Evolutionary conservation across 2,329 filamentous ascomycete genomes (phyloP).

Genomic region (Cladophialophora immunda): DNA sequence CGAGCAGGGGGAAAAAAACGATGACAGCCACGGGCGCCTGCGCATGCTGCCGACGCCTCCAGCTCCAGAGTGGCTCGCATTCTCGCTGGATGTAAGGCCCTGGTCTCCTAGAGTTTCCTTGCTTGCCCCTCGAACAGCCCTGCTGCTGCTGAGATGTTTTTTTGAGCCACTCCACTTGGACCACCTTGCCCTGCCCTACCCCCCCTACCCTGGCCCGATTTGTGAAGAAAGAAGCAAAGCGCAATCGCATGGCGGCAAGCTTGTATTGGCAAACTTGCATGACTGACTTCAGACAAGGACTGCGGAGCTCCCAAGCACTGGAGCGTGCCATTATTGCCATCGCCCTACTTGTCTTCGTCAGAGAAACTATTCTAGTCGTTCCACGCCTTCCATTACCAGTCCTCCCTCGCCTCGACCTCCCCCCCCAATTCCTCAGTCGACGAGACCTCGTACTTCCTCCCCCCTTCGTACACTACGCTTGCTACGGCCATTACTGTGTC

Average conservation of each 20-base stretch:
- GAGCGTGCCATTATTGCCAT: conserved; percentile 23
- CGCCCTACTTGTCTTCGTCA: conserved; percentile 13
- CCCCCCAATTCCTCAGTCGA: not conserved
- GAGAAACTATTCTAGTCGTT: conserved; percentile 8
- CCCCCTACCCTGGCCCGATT: conserved; percentile 11
- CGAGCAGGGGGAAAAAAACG: not conserved
- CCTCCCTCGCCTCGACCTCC: conserved; percentile 5
- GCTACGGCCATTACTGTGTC: conserved; percentile 10
- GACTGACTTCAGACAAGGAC: conserved; percentile 21
- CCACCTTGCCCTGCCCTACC: conserved; percentile 7
- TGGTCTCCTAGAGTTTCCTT: conserved; percentile 7
- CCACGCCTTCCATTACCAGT: not conserved
- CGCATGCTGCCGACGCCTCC: conserved; percentile 1
- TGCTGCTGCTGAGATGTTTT: conserved; percentile 16
- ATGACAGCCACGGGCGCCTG: not conserved
- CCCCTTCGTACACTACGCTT: conserved; percentile 13
- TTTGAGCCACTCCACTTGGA: conserved; percentile 4
- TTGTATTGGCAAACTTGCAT: conserved; percentile 16
- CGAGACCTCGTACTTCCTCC: conserved; percentile 11
- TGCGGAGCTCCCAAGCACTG: conserved; percentile 13
- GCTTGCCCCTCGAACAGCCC: conserved; percentile 19
- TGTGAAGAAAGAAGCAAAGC: conserved; percentile 1
- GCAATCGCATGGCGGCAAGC: conserved; percentile 23
- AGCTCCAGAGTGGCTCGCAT: not conserved
- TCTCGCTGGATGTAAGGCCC: not conserved